These are phyloP conservation scores for Candida gigantensis DNA, from an alignment of 1,139 yeast genomes.

Conservation along the genomic window DNA sequence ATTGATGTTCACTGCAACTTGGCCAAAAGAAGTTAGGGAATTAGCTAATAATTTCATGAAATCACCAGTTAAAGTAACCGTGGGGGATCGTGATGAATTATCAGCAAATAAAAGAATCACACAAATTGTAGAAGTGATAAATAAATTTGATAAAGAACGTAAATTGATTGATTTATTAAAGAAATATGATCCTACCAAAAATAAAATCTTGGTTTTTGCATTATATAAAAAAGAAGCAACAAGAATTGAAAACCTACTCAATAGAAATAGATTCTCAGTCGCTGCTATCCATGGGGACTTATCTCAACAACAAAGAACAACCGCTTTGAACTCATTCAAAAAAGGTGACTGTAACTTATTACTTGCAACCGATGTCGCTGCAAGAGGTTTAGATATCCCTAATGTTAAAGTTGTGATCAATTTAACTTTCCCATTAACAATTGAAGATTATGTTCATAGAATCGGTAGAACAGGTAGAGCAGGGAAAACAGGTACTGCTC, in stretches of 20 bases:
- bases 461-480: slow-evolving; percentile 99
- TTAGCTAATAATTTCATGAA: slow-evolving; percentile 86
- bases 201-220: slow-evolving; percentile 88
- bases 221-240: slow-evolving; percentile 95
- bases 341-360: slow-evolving; percentile 72
- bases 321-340: slow-evolving; percentile 84
- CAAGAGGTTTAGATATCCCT: slow-evolving; percentile 97
- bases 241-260: slow-evolving; percentile 77
- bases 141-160: slow-evolving; percentile 79
- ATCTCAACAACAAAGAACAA: slow-evolving; percentile 88
- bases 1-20: slow-evolving; percentile 85
- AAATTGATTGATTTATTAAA: slow-evolving; percentile 69
- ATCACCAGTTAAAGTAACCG: slow-evolving; percentile 81
- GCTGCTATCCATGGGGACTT: slow-evolving; percentile 97
- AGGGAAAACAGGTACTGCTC: slow-evolving; percentile 92
- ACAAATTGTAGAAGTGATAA: slow-evolving; percentile 91
- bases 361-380: slow-evolving; percentile 98
- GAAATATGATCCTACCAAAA: slow-evolving; percentile 65
- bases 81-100: slow-evolving; percentile 93
- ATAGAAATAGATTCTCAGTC: slow-evolving; percentile 72
- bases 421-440: slow-evolving; percentile 95
- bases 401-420: slow-evolving; percentile 95
- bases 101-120: slow-evolving; percentile 92
- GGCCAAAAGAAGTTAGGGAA: slow-evolving; percentile 93
- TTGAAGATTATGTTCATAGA: slow-evolving; percentile 97